phyloP scores from a whole-genome alignment of 345 rosid species.

The Isatis tinctoria region DNA sequence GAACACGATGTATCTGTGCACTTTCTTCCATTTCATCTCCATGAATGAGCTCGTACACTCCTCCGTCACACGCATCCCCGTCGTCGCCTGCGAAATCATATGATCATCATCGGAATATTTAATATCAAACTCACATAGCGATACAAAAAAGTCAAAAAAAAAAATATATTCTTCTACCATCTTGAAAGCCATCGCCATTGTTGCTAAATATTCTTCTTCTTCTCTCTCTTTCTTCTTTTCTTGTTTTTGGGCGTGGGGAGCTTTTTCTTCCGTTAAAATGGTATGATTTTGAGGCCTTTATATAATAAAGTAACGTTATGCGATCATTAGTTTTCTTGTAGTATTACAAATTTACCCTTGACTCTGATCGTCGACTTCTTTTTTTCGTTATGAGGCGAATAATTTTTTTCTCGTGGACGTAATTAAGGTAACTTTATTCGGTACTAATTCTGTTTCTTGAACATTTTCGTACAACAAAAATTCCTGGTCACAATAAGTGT shows the following conservation, averaged over 20 bases:
- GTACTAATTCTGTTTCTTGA: not conserved
- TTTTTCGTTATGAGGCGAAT: not conserved
- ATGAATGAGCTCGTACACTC: conserved; percentile 86
- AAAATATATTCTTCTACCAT: conserved; percentile 46
- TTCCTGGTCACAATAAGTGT: not conserved
- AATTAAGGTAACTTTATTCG: not conserved
- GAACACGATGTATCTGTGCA: conserved; percentile 76
- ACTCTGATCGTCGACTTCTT: not conserved
- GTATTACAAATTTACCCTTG: conserved; percentile 32
- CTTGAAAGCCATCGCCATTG: conserved; percentile 99
- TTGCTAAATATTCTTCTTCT: conserved; percentile 19
- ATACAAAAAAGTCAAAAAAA: not conserved
- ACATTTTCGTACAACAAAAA: not conserved
- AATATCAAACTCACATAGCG: not conserved
- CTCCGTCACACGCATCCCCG: conserved; percentile 87
- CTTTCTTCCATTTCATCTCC: conserved; percentile 97
- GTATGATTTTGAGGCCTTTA: conserved; percentile 29
- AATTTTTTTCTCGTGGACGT: not conserved
- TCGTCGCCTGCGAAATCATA: conserved; percentile 56
- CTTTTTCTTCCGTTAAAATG: not conserved
- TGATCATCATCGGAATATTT: not conserved
- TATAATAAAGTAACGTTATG: conserved; percentile 38
- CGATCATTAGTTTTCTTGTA: conserved; percentile 28
- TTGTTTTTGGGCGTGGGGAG: not conserved
- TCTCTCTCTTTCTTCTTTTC: not conserved